Conservation (phyloP, 257 asterid genomes). For the Ophiorrhiza pumila region DNA sequence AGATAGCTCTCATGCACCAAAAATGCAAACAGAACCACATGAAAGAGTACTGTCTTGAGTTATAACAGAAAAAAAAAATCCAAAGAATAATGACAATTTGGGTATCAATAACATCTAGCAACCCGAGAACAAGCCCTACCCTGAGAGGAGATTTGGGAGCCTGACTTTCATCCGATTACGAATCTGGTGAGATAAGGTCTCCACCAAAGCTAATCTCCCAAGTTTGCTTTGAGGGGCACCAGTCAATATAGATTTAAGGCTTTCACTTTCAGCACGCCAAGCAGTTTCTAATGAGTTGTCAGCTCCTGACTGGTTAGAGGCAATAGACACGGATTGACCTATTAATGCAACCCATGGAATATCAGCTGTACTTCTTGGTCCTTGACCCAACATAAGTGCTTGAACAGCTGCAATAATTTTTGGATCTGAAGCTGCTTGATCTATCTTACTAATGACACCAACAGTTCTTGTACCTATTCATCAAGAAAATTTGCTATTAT, state of each 20-base stretch:
- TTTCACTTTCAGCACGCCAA: slow-evolving; percentile 92
- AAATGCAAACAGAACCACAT: neutral
- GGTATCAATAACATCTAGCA: neutral
- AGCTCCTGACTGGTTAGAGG: slow-evolving; percentile 83
- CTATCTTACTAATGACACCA: slow-evolving; percentile 91
- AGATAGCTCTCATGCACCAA: neutral
- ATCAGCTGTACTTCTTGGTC: slow-evolving; percentile 91
- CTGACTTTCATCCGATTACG: slow-evolving; percentile 86
- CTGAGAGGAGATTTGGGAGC: slow-evolving; percentile 87
- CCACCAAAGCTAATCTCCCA: slow-evolving; percentile 93
- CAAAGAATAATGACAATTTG: neutral
- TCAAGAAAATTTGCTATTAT: slow-evolving; percentile 3
- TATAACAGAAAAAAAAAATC: neutral
- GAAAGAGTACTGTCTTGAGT: neutral
- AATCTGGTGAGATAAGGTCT: slow-evolving; percentile 89
- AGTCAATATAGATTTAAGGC: slow-evolving; percentile 73
- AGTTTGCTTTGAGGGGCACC: slow-evolving; percentile 95
- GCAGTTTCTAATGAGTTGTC: slow-evolving; percentile 94
- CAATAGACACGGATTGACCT: slow-evolving; percentile 92
- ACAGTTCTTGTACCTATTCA: slow-evolving; percentile 82
- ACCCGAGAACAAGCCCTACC: slow-evolving; percentile 41
- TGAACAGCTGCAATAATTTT: slow-evolving; percentile 93
- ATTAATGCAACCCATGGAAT: slow-evolving; percentile 98
- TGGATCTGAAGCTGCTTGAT: slow-evolving; percentile 86
- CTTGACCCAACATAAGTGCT: slow-evolving; percentile 86